Evolutionary conservation across 768 basidiomycete genomes (phyloP), one percentile per base, ranked within the genome.

Genomic region (Suillus ampliporus): DNA sequence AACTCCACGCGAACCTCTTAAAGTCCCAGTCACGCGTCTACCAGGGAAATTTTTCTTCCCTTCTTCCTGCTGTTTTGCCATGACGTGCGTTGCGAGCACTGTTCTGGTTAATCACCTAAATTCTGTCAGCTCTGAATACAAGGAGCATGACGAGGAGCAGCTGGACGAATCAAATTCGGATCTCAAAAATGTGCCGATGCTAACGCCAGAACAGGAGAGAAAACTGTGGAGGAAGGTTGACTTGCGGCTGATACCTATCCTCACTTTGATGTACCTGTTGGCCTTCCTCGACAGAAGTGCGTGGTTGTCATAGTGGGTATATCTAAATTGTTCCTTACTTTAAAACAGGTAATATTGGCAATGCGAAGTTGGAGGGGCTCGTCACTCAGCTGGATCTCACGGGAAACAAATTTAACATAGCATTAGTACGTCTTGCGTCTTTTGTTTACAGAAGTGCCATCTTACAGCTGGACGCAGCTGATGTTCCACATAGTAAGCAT

Each of bases 291-390:
- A 89, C 68, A 75, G 88, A 78, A 83, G 86, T 81, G 58, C 41
- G 77, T 67, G 23, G 10, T 26, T 21, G 4, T 23, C 15, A 15
- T 23, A 31, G 31, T 31, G 6, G 6, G 1, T 10, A 17, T 10
- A 17, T 54, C 5, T 10, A 31, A 51, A 6, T 9, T 26, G 1
- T 10, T 23, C 15, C 37, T 54, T 5, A 38, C 37, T 13, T 17
- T 26, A 15, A 23, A 54, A 17, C 37, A 54, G 53, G 37, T 37
- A 54, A 54, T 17, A 54, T 54, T 17, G 88, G 88, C 28, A 89
- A 89, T 68, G 89, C 88, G 3, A 84, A 81, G 64, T 73, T 89
- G 6, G 84, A 86, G 65, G 90, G 89, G 3, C 72, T 92, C 10
- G 71, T 72, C 4, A 82, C 74, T 0, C 81, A 90, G 67, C 77